These are phyloP conservation scores for Drechslera avenae DNA, from an alignment of 2,329 filamentous ascomycete genomes.

Conservation along the genomic window DNA sequence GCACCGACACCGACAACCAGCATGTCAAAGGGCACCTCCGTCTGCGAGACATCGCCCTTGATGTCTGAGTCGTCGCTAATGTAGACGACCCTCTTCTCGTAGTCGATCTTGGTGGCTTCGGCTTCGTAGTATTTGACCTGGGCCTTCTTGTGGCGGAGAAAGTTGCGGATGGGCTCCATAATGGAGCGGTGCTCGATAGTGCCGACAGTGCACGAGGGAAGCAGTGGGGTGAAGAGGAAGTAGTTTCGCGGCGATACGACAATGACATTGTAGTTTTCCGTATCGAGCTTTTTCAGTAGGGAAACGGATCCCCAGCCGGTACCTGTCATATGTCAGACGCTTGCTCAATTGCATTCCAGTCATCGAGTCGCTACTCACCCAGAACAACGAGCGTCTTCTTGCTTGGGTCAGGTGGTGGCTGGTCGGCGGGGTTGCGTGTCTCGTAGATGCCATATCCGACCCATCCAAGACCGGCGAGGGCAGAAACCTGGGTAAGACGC, in stretches of 20 bases:
- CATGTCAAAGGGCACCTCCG: conserved; percentile 97
- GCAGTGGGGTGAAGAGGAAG: conserved; percentile 97
- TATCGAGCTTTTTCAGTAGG: conserved; percentile 97
- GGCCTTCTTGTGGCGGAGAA: conserved; percentile 92
- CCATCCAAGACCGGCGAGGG: conserved; percentile 71
- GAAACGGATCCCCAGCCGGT: conserved; percentile 97
- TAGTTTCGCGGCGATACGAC: conserved; percentile 98
- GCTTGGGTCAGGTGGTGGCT: conserved; percentile 75
- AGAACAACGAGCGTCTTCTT: conserved; percentile 98
- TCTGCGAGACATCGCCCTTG: conserved; percentile 79
- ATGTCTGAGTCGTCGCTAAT: conserved; percentile 93
- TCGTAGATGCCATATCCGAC: conserved; percentile 82
- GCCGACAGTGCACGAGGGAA: conserved; percentile 96
- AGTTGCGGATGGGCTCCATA: conserved; percentile 98
- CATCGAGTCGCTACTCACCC: conserved; percentile 61
- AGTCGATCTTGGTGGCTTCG: conserved; percentile 93
- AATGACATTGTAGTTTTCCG: conserved; percentile 98
- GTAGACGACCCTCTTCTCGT: conserved; percentile 83
- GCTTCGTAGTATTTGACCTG: conserved; percentile 97
- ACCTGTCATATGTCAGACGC: conserved; percentile 60
- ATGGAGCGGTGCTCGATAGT: conserved; percentile 99
- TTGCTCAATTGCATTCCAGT: background rate
- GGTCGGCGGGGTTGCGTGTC: conserved; percentile 79
- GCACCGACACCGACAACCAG: conserved; percentile 95
- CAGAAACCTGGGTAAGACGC: conserved; percentile 78